A percentile compares a stretch with the other conserved stretches of the same genome.
Conservation (phyloP, 306 rosid species). For the Castanea sativa region DNA sequence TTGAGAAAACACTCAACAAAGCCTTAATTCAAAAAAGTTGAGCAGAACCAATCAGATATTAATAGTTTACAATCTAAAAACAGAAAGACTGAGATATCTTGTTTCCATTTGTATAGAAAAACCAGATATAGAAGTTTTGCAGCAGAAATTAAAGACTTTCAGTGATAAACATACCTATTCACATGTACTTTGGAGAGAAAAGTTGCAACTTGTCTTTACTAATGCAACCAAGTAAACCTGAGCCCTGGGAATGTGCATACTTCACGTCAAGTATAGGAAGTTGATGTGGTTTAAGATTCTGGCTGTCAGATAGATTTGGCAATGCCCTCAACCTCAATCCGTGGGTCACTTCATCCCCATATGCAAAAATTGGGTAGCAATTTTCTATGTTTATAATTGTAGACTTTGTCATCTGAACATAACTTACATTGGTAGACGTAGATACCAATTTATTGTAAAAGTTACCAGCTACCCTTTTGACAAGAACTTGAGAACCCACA, state of each 20-base stretch:
- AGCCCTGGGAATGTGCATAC: slow-evolving; percentile 5
- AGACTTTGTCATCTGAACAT: slow-evolving; percentile 4
- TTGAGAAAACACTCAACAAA: too few relatives aligned
- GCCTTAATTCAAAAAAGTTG: too few relatives aligned
- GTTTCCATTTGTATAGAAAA: too few relatives aligned
- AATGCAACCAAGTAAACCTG: slow-evolving; percentile 10
- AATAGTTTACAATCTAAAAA: too few relatives aligned
- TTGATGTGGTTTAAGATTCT: slow-evolving; percentile 13
- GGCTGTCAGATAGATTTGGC: slow-evolving; percentile 11
- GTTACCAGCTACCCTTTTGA: slow-evolving; percentile 11
- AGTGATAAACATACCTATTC: background rate
- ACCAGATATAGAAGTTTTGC: too few relatives aligned
- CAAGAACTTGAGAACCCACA: slow-evolving; percentile 14
- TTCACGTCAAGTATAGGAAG: slow-evolving; percentile 18
- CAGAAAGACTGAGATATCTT: too few relatives aligned
- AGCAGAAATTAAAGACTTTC: too few relatives aligned
- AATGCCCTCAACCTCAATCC: slow-evolving; percentile 12
- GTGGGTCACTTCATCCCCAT: slow-evolving; percentile 4
- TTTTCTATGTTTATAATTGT: slow-evolving; percentile 1
- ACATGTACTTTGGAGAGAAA: background rate
- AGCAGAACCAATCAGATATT: too few relatives aligned
- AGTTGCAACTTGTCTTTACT: slow-evolving; percentile 13
- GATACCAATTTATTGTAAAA: background rate
- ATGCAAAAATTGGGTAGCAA: slow-evolving; percentile 10
- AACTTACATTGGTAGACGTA: background rate